Conservation (phyloP, 208 protist genomes). For the Crithidia thermophila region DNA sequence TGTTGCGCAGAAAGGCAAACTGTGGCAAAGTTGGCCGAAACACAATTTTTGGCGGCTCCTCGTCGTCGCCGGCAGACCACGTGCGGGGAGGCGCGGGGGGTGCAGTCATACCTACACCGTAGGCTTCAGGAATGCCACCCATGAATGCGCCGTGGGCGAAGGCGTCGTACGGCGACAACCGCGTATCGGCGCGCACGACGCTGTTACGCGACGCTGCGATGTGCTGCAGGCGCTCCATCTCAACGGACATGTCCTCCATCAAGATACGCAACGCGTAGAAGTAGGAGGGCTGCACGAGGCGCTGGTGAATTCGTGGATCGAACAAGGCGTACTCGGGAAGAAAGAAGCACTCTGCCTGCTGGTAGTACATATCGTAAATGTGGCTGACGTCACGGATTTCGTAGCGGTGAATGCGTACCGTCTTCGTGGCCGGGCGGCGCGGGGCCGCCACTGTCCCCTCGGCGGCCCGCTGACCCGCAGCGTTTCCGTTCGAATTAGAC, state of each 20-base stretch:
- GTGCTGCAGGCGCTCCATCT: constrained; percentile 59
- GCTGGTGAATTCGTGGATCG: constrained; percentile 56
- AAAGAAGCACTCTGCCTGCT: constrained; percentile 66
- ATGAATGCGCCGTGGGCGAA: constrained; percentile 30
- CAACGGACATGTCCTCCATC: constrained; percentile 49
- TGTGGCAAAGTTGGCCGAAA: constrained; percentile 70
- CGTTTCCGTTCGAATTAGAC: too few species aligned
- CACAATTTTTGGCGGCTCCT: constrained; percentile 43
- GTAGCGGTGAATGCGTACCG: constrained; percentile 62
- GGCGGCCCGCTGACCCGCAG: not conserved
- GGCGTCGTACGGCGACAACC: constrained; percentile 32
- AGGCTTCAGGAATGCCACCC: constrained; percentile 5
- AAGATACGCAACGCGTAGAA: constrained; percentile 55
- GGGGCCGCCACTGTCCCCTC: not conserved
- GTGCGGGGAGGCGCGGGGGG: not conserved
- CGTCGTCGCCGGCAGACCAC: constrained; percentile 4
- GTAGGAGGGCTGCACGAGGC: constrained; percentile 61
- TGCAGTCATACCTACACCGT: not conserved
- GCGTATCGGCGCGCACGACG: constrained; percentile 13
- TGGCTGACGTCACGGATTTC: constrained; percentile 72
- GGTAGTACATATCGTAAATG: constrained; percentile 59
- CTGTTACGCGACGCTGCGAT: constrained; percentile 22
- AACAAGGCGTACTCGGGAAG: constrained; percentile 63
- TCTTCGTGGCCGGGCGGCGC: constrained; percentile 30
- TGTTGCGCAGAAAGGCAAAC: constrained; percentile 63